These are phyloP conservation scores for Curvularia verruculosa DNA, from an alignment of 2,329 filamentous ascomycete genomes.

Conservation along the genomic window DNA sequence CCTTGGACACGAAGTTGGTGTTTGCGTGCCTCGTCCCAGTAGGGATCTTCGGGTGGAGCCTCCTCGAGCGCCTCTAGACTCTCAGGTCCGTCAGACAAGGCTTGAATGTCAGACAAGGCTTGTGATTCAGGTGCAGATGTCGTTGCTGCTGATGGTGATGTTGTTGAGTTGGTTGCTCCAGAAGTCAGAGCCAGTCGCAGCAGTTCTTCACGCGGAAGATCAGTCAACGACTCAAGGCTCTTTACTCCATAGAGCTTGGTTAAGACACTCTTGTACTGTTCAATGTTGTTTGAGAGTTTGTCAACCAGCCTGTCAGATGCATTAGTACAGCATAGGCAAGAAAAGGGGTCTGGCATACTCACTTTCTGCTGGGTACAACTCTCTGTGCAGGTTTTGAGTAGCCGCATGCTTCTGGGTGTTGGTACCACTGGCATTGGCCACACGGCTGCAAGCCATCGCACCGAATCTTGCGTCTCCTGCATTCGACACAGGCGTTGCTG, in stretches of 20 bases:
- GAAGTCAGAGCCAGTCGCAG: constrained; percentile 53
- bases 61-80: constrained; percentile 69
- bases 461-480: constrained; percentile 80
- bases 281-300: constrained; percentile 59
- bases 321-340: constrained; percentile 54
- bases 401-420: constrained; percentile 77
- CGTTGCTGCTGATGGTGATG: constrained; percentile 42
- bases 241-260: constrained; percentile 52
- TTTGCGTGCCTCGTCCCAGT: constrained; percentile 68
- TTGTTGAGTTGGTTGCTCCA: constrained; percentile 43
- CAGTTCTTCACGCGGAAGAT: constrained; percentile 53
- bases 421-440: constrained; percentile 81
- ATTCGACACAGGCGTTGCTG: constrained; percentile 73
- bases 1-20: constrained; percentile 52
- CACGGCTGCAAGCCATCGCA: constrained; percentile 84
- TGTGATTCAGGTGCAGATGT: constrained; percentile 36
- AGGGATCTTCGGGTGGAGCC: constrained; percentile 68
- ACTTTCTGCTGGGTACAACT: constrained; percentile 80
- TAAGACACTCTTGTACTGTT: constrained; percentile 54
- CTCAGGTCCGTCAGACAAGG: constrained; percentile 56
- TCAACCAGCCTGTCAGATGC: constrained; percentile 60
- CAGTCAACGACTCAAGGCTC: constrained; percentile 49
- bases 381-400: constrained; percentile 82
- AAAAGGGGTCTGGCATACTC: constrained; percentile 25
- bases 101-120: constrained; percentile 46